Conservation (phyloP, 1,284 basidiomycete species). For the Ustanciosporium gigantosporum region DNA sequence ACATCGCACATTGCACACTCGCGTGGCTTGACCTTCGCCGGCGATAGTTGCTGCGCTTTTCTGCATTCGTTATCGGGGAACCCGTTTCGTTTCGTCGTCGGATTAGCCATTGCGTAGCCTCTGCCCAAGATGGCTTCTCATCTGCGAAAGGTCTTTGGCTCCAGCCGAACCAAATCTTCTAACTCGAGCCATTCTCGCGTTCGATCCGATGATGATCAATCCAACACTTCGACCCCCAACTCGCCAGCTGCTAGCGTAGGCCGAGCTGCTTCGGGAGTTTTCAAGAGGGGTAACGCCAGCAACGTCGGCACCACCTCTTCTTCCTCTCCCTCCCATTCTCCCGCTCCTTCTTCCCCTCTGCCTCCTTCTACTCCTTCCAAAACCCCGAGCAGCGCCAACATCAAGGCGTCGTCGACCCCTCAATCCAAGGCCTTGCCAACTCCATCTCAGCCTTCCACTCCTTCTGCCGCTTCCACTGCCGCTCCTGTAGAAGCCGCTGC, state of each 20-base stretch:
- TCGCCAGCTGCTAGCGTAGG: constrained; percentile 25
- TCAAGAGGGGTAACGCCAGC: constrained; percentile 1
- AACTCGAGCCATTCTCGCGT: constrained; percentile 16
- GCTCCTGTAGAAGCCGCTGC: too few species aligned
- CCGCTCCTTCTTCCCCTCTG: constrained; percentile 11
- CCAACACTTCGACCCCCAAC: constrained; percentile 15
- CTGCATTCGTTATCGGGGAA: too few species aligned
- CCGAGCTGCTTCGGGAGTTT: constrained; percentile 19
- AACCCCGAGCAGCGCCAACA: constrained; percentile 2
- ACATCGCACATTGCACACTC: too few species aligned
- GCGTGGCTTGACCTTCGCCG: too few species aligned
- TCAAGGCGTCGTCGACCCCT: not conserved
- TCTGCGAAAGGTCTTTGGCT: constrained; percentile 43
- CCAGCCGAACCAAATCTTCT: constrained; percentile 35
- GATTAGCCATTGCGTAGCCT: too few species aligned
- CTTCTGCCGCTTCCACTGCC: too few species aligned
- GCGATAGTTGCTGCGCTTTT: too few species aligned
- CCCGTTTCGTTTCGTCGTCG: too few species aligned
- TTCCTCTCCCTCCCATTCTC: constrained; percentile 1
- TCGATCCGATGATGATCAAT: constrained; percentile 22
- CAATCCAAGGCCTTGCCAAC: not conserved
- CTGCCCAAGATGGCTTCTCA: constrained; percentile 45
- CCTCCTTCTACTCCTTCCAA: constrained; percentile 27
- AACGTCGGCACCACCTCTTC: not conserved
- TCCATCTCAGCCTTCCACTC: not conserved